These are phyloP conservation scores for Crassisporium funariophilum DNA, from an alignment of 768 basidiomycete genomes.

Conservation along the genomic window DNA sequence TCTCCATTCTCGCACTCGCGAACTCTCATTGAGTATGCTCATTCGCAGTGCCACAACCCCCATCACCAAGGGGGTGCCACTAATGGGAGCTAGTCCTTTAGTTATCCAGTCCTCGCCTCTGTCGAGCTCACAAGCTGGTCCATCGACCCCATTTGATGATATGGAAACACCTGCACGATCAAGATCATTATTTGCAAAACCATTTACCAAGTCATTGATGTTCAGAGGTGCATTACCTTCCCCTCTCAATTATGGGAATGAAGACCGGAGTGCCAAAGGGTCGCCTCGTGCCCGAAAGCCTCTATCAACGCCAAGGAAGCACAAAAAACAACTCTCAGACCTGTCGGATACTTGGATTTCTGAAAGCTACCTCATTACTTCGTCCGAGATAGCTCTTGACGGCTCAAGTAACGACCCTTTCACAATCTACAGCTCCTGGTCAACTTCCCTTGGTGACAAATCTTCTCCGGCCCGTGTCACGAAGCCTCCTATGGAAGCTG, in stretches of 20 bases:
- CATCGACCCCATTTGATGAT: constrained; percentile 10
- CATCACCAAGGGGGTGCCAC: constrained; percentile 34
- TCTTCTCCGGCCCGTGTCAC: constrained; percentile 30
- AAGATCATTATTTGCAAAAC: constrained; percentile 14
- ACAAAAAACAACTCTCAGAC: constrained; percentile 35
- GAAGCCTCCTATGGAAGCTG: constrained; percentile 37
- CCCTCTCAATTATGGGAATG: constrained; percentile 38
- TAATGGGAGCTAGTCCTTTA: constrained; percentile 30
- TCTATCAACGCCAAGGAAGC: constrained; percentile 15
- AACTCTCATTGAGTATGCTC: constrained; percentile 67
- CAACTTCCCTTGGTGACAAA: constrained; percentile 25
- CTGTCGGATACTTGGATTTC: constrained; percentile 46
- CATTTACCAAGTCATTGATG: constrained; percentile 13
- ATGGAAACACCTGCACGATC: constrained; percentile 23
- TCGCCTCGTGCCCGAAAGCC: constrained; percentile 47
- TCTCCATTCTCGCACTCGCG: constrained; percentile 62
- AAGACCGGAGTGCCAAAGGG: constrained; percentile 40
- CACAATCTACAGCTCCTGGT: constrained; percentile 46
- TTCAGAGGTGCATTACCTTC: constrained; percentile 21
- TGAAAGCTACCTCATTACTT: constrained; percentile 30
- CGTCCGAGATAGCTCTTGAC: constrained; percentile 18
- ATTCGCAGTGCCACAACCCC: constrained; percentile 56
- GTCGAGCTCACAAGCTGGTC: constrained; percentile 20
- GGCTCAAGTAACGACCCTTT: constrained; percentile 45
- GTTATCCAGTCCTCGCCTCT: constrained; percentile 39